Percentiles rank a stretch among this genome's conserved stretches.
Conservation (phyloP, 2,329 filamentous ascomycete genomes). For the Colletotrichum spinosum region DNA sequence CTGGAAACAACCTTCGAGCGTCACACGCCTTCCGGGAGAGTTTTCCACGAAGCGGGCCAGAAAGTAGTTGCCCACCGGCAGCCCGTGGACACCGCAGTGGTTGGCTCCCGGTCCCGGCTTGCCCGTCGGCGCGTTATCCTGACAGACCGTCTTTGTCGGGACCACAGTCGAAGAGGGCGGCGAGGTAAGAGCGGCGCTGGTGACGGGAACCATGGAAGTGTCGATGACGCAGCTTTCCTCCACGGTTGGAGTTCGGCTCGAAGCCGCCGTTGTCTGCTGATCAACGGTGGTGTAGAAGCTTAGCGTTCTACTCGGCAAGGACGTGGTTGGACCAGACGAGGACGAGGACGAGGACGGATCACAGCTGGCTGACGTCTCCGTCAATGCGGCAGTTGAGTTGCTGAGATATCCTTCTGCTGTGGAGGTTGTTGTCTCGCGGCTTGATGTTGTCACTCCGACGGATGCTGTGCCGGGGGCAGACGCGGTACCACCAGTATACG, state of each 20-base stretch:
- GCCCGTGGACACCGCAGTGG: conserved; percentile 55
- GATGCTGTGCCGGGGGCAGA: no score
- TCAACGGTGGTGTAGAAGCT: conserved; percentile 12
- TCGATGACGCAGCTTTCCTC: conserved; percentile 45
- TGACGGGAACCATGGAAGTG: conserved; percentile 47
- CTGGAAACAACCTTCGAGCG: conserved; percentile 54
- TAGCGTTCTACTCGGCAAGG: not conserved
- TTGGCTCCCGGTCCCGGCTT: conserved; percentile 43
- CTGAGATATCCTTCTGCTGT: no score
- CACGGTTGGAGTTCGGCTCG: not conserved
- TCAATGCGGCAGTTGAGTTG: no score
- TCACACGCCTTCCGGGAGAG: conserved; percentile 46
- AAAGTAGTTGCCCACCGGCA: conserved; percentile 50
- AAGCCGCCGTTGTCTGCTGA: conserved; percentile 31
- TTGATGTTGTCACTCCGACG: no score
- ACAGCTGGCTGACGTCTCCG: no score
- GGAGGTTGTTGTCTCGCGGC: no score
- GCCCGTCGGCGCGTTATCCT: conserved; percentile 45
- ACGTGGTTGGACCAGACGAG: not conserved
- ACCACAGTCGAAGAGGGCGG: conserved; percentile 41
- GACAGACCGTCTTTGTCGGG: conserved; percentile 48
- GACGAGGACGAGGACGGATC: no score
- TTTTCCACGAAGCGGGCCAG: conserved; percentile 53
- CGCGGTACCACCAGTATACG: no score
- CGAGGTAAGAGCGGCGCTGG: conserved; percentile 41